Evolutionary conservation across 2,329 filamentous ascomycete species (phyloP).

Genomic region (Apiospora hydei): DNA sequence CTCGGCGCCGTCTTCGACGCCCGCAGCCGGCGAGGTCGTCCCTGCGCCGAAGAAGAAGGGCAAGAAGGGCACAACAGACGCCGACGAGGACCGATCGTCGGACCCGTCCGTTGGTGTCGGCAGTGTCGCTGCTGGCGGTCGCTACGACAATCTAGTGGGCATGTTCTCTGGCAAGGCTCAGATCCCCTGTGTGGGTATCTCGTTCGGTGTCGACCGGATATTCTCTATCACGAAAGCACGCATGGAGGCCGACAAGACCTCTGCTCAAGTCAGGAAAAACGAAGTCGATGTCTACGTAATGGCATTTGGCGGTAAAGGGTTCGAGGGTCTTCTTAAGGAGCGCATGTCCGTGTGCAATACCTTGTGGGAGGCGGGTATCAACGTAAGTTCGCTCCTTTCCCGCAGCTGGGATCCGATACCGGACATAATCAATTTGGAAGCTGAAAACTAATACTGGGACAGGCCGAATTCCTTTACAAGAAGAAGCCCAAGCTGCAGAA

Average conservation of each 20-base stretch:
- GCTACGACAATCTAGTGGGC: slow-evolving; percentile 79
- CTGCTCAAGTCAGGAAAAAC: slow-evolving; percentile 65
- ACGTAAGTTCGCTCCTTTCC: slow-evolving; percentile 55
- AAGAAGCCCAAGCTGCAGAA: slow-evolving; percentile 86
- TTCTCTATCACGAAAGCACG: slow-evolving; percentile 79
- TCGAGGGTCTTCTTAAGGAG: slow-evolving; percentile 80
- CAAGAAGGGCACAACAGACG: slow-evolving; percentile 52
- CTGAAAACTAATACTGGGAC: slow-evolving; percentile 34
- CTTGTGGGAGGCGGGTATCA: slow-evolving; percentile 89
- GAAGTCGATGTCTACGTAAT: slow-evolving; percentile 94
- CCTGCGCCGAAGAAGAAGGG: slow-evolving; percentile 47
- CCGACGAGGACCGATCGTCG: slow-evolving; percentile 67
- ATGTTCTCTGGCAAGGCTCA: slow-evolving; percentile 78
- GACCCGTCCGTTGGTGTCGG: slow-evolving; percentile 77
- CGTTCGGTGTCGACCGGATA: slow-evolving; percentile 80
- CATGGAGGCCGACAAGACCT: slow-evolving; percentile 55
- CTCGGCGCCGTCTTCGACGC: slow-evolving; percentile 54
- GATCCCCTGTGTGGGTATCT: slow-evolving; percentile 80
- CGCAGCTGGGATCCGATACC: not conserved
- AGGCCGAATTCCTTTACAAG: slow-evolving; percentile 89
- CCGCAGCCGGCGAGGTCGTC: slow-evolving; percentile 41
- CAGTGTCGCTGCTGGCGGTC: slow-evolving; percentile 77
- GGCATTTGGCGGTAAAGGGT: slow-evolving; percentile 89
- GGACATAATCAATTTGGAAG: not conserved
- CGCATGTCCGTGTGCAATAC: slow-evolving; percentile 80